Percentiles rank a stretch among this genome's conserved stretches.
phyloP scores from a whole-genome alignment of 192 early-diverging fungal genomes.

The Coemansia sp. region DNA sequence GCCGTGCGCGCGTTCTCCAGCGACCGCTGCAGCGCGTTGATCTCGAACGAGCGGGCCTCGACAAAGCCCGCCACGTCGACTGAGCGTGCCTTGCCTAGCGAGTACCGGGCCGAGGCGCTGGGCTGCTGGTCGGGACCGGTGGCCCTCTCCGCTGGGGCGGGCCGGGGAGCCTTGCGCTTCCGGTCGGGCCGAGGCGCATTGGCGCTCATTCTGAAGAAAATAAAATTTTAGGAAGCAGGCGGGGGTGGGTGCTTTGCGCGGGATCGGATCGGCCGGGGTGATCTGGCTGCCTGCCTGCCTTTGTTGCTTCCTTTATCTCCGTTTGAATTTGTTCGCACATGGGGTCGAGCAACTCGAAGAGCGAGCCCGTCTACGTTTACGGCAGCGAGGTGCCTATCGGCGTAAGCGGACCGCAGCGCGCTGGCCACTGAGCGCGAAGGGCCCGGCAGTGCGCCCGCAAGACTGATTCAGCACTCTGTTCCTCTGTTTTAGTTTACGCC shows the following conservation, averaged over 20 bases:
- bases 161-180: neutral
- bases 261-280: no score
- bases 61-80: conserved; percentile 41
- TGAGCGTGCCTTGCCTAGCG: conserved; percentile 38
- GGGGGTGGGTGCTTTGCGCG: no score
- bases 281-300: no score
- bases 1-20: conserved; percentile 56
- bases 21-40: conserved; percentile 75
- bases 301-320: neutral
- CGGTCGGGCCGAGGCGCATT: neutral
- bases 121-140: neutral
- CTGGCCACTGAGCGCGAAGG: neutral
- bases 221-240: neutral
- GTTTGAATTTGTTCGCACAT: conserved; percentile 8
- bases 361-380: conserved; percentile 41
- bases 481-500: conserved; percentile 22
- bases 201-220: neutral
- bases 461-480: neutral
- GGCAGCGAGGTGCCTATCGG: conserved; percentile 31
- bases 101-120: conserved; percentile 3
- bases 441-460: neutral
- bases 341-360: conserved; percentile 44
- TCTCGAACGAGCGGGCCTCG: conserved; percentile 77
- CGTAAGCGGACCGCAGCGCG: conserved; percentile 17
- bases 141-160: neutral